A percentile compares a stretch with the other conserved stretches of the same genome.
Conservation (phyloP, 2,329 filamentous ascomycete species). For the Fusarium musae region DNA sequence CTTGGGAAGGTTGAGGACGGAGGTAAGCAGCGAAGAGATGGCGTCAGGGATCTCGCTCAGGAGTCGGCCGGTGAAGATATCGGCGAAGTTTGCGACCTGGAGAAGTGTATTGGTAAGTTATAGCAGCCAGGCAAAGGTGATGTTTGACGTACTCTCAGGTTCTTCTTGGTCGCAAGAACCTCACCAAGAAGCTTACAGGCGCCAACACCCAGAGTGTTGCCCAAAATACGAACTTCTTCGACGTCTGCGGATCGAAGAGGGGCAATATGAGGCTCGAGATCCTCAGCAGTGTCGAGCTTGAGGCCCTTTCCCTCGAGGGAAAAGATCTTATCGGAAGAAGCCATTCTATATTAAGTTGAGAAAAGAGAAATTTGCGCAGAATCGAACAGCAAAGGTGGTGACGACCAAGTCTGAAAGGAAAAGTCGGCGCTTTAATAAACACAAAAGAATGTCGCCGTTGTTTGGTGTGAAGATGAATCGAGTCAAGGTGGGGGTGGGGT, state of each 20-base stretch:
- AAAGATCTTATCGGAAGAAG: slow-evolving; percentile 71
- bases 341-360: slow-evolving; percentile 42
- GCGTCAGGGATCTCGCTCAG: slow-evolving; percentile 94
- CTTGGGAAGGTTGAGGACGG: slow-evolving; percentile 85
- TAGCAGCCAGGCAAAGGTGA: neutral
- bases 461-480: slow-evolving; percentile 34
- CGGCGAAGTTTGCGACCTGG: slow-evolving; percentile 88
- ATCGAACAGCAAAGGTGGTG: slow-evolving; percentile 15
- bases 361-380: slow-evolving; percentile 8
- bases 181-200: slow-evolving; percentile 88
- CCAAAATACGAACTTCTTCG: slow-evolving; percentile 86
- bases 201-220: slow-evolving; percentile 91
- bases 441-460: slow-evolving; percentile 35
- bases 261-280: slow-evolving; percentile 86
- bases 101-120: slow-evolving; percentile 1
- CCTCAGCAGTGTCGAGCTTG: slow-evolving; percentile 89
- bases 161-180: slow-evolving; percentile 85
- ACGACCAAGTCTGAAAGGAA: slow-evolving; percentile 25
- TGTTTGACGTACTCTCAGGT: slow-evolving; percentile 69
- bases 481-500: slow-evolving; percentile 45
- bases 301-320: slow-evolving; percentile 91
- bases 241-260: slow-evolving; percentile 78
- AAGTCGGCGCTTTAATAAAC: slow-evolving; percentile 21
- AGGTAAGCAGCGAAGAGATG: slow-evolving; percentile 83
- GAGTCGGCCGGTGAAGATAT: slow-evolving; percentile 96